These are phyloP conservation scores for Pythium apleroticum DNA, from an alignment of 352 stramenopile species.

Conservation along the genomic window DNA sequence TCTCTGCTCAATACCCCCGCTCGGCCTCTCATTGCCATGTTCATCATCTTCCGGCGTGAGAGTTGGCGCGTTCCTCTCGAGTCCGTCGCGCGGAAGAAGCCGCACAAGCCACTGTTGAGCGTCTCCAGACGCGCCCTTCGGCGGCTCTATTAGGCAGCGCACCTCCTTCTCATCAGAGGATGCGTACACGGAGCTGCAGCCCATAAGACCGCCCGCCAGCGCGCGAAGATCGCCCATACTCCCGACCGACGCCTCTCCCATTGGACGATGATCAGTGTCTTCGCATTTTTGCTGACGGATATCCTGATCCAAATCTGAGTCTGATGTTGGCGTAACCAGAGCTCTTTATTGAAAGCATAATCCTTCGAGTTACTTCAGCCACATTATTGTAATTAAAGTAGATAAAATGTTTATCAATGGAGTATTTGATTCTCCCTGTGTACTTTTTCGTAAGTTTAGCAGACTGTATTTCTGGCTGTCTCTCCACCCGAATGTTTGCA, in stretches of 20 bases:
- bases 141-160: slow-evolving; percentile 51
- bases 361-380: too few species aligned
- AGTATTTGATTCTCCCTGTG: too few species aligned
- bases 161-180: slow-evolving; percentile 38
- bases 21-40: not conserved
- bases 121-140: slow-evolving; percentile 1
- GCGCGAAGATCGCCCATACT: slow-evolving; percentile 37
- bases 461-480: slow-evolving; percentile 5
- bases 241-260: not conserved
- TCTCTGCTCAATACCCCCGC: not conserved
- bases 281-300: not conserved
- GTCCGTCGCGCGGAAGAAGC: slow-evolving; percentile 15
- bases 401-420: not conserved
- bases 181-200: slow-evolving; percentile 54
- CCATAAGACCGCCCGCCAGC: slow-evolving; percentile 34
- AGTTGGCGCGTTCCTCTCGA: not conserved
- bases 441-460: not conserved
- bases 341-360: too few species aligned
- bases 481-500: not conserved
- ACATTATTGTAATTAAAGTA: too few species aligned
- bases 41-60: not conserved
- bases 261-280: not conserved
- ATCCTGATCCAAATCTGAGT: slow-evolving; percentile 14
- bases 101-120: slow-evolving; percentile 27
- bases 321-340: slow-evolving; percentile 2